Evolutionary conservation across 257 asterid genomes (phyloP), one percentile per base, ranked within the genome.

Genomic region (Fraxinus americana): DNA sequence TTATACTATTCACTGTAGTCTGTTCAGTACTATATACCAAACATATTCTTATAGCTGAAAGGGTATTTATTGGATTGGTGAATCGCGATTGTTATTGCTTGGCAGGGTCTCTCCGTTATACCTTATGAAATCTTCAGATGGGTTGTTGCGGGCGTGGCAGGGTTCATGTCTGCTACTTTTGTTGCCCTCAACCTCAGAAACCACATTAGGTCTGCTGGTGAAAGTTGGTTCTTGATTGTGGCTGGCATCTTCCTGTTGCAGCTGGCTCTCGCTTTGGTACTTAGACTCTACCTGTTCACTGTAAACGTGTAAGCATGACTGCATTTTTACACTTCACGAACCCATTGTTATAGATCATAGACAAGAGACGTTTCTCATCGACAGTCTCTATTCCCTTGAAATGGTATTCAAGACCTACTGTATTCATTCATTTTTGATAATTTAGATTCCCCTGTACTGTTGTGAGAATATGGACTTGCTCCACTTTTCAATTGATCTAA

Each of bases 131-230:
- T 92, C 77, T 91, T 93, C 76, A 83, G 99, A 89, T 96, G 99
- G 98, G 92, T 92, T 72, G 71, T 93, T 11, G 94, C 98, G 16
- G 99, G 96, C 65, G 89, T 96, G 54, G 98, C 98, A 4, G 99
- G 99, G n/a, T 87, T 93, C 81, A 90, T 90, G 96, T 96, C 99
- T 41, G 99, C 99, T 54, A 82, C 97, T 19, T 96, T 96, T 73
- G 97, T 96, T 23, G 94, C 97, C 45, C 89, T 93, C 74, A 96
- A 96, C 85, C 97, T 96, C 69, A 86, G 84, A 86, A 90, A 83
- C 88, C 99, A 96, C 88, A 92, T 96, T 9, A 84, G 77, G 63
- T 96, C 99, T n/a, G 97, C 98, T 9, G 99, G 99, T 30, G 99
- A 96, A 82, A 90, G 97, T 72, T 96, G 99, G 98, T 78, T 91